Base-by-base conservation (phyloP, 202 grass and related monocot species). In the Musa balbisiana region DNA sequence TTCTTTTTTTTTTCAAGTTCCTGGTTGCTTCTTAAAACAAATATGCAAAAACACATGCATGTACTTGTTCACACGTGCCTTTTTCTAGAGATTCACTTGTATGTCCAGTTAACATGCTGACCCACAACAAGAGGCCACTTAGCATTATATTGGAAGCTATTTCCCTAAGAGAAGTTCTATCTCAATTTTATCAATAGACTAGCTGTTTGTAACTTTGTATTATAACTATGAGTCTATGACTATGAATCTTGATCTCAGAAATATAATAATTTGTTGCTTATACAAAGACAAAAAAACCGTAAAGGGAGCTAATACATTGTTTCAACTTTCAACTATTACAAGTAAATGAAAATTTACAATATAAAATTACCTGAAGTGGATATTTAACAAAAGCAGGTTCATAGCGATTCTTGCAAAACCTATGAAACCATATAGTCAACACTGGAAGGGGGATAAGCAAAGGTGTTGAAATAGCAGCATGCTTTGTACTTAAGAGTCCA, bases 311-410 rank as follows among this genome's bases (percentile, higher is more conserved):
- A 58, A 5, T 5, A 43, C 33, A 43, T 43, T 66, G 8, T n/a
- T 69, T 33, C 23, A 69, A 72, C n/a, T n/a, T 69, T 33, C 23
- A 69, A 72, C 20, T 12, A 72, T 11, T 49, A 53, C 4, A 11
- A 23, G 50, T 11, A 5, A 73, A 23, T 43, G 33, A 43, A 43
- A 43, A 43, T 43, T 43, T 6, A 43, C 5, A 43, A 43, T 5
- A 84, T 52, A 64, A 66, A 29, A 20, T 80, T 81, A 99, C 96
- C 91, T 99, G 87, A 50, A 99, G 80, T 64, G 96, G 91, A 77
- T 87, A 90, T 84, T 86, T 88, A 26, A 81, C 68, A 80, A 99
- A 99, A 69, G 96, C 89, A 69, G 96, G 79, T 63, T 88, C 84
- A 59, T 85, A 99, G 1, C 96, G 91, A 19, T 92, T 83, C 53